Base-by-base conservation (phyloP, 2,329 filamentous ascomycete species). In the Aspergillus niger region DNA sequence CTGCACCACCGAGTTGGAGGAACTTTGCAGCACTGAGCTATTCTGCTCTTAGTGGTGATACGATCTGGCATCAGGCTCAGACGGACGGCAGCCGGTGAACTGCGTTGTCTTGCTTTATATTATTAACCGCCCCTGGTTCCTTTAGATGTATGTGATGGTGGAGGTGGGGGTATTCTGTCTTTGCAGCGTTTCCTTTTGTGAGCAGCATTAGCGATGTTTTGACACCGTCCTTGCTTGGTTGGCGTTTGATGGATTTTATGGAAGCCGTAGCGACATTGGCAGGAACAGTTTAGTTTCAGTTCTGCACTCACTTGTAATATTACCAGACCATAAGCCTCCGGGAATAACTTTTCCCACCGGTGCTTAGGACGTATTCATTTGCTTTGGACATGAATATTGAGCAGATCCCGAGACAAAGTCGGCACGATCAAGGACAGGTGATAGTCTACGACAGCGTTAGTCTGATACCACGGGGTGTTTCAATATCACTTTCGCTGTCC, bases 21-120 rank as follows among this genome's bases (percentile, higher is more conserved):
- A 77, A 77, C 41, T 70, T 81, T 56, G 72, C 79, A 30, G 75
- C 77, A 5, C 65, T 79, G 15, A 80, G 78, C 62, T 72, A 81
- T 55, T 80, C 77, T 24, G 76, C 77, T 15, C 71, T 82, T 8
- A 81, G 76, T 59, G 80, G 80, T 6, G 80, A 82, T 55, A 76
- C 77, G 11, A 75, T 79, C 55, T 79, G 77, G 77, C 77, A 78
- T 62, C 77, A 78, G 63, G 68, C 72, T 57, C 70, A 73, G 58
- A 67, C 72, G 17, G 75, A 79, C 59, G 74, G 76, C 53, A 76
- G 74, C 59, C 69, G 75, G 67, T 80, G 68, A 70, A 38, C 6
- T 57, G 36, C 24, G 26, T 48, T 39, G 32, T 50, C 56, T 36
- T 59, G 59, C 47, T 59, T 62, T 48, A 57, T 57, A 66, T 57